Conservation (phyloP, 2,329 filamentous ascomycete genomes). For the Westerdykella ornata region DNA sequence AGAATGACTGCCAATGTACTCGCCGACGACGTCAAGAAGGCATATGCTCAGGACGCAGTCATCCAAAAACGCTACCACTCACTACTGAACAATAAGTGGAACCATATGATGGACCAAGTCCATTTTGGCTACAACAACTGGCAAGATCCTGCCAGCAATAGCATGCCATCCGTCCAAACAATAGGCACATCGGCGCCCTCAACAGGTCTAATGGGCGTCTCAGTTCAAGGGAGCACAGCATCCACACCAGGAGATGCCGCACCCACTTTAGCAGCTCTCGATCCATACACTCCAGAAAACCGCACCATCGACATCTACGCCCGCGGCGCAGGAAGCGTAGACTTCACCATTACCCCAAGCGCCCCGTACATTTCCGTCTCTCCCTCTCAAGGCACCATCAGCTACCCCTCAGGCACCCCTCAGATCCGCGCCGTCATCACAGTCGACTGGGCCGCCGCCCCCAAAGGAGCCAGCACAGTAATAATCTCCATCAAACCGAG, state of each 20-base stretch:
- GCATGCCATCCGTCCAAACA: slow-evolving; percentile 55
- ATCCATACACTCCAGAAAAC: slow-evolving; percentile 23
- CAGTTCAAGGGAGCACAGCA: slow-evolving; percentile 57
- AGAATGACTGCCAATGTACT: slow-evolving; percentile 21
- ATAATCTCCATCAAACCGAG: slow-evolving; percentile 16
- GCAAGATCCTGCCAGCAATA: slow-evolving; percentile 64
- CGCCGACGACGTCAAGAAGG: slow-evolving; percentile 15
- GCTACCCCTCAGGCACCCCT: slow-evolving; percentile 19
- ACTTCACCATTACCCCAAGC: slow-evolving; percentile 17
- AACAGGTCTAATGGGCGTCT: slow-evolving; percentile 40
- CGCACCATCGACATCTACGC: slow-evolving; percentile 25
- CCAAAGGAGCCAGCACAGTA: slow-evolving; percentile 11
- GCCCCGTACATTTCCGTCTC: slow-evolving; percentile 14
- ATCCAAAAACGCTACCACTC: slow-evolving; percentile 20
- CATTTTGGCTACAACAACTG: slow-evolving; percentile 26
- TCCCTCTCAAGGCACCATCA: slow-evolving; percentile 17
- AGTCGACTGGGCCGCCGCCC: slow-evolving; percentile 21
- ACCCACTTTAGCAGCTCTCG: slow-evolving; percentile 10
- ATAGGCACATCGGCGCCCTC: slow-evolving; percentile 44
- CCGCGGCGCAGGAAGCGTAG: slow-evolving; percentile 15
- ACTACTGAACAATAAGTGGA: slow-evolving; percentile 28
- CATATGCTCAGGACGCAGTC: slow-evolving; percentile 16
- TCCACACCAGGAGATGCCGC: slow-evolving; percentile 53
- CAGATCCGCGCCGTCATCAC: slow-evolving; percentile 17
- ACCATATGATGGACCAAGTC: slow-evolving; percentile 35